A percentile compares a stretch with the other conserved stretches of the same genome.
phyloP scores from a whole-genome alignment of 176 grass and related monocot genomes.

The Musa acuminata region DNA sequence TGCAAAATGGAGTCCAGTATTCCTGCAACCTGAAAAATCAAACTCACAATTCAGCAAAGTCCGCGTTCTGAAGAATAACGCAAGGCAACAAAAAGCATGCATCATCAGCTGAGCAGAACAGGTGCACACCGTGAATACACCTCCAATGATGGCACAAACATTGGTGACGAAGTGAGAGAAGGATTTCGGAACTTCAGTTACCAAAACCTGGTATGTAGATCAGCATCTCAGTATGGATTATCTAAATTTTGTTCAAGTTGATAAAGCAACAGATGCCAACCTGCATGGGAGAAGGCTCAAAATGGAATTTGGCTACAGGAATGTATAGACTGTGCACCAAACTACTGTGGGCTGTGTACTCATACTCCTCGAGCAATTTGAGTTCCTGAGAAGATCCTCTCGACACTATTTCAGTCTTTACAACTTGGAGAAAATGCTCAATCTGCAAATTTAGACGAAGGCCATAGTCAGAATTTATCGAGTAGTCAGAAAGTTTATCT shows the following conservation, averaged over 20 bases:
- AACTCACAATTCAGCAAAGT: constrained; percentile 3
- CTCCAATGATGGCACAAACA: constrained; percentile 96
- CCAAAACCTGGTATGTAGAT: constrained; percentile 61
- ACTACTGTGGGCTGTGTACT: constrained; percentile 95
- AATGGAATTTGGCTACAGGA: constrained; percentile 92
- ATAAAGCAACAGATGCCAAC: constrained; percentile 14
- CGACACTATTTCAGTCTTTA: constrained; percentile 72
- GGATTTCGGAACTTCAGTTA: constrained; percentile 75
- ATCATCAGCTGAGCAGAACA: constrained; percentile 5
- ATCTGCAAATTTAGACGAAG: constrained; percentile 48
- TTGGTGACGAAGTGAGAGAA: constrained; percentile 99
- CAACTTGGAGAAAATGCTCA: constrained; percentile 95
- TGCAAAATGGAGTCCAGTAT: constrained; percentile 98
- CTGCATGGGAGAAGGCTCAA: constrained; percentile 96
- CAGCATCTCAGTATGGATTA: neutral
- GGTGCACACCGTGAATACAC: constrained; percentile 77
- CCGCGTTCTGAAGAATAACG: neutral
- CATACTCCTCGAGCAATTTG: constrained; percentile 90
- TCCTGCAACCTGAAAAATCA: constrained; percentile 67
- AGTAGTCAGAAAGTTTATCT: no score
- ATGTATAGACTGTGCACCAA: constrained; percentile 86
- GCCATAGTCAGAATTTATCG: constrained; percentile 2
- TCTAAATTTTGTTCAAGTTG: neutral
- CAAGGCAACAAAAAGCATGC: constrained; percentile 12
- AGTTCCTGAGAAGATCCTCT: constrained; percentile 43